These are phyloP conservation scores for Fusarium keratoplasticum DNA, from an alignment of 2,329 filamentous ascomycete species.

Conservation along the genomic window DNA sequence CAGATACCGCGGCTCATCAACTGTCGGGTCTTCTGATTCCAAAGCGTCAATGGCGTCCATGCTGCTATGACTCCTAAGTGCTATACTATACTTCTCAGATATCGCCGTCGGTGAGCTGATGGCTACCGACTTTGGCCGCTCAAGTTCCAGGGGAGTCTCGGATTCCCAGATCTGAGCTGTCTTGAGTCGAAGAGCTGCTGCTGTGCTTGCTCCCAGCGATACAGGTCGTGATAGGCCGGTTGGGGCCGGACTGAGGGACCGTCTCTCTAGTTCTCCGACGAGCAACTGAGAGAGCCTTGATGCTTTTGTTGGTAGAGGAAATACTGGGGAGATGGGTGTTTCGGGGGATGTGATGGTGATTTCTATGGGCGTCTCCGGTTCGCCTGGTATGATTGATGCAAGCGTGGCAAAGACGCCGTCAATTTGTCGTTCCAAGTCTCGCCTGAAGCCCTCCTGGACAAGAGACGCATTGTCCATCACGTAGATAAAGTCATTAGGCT, in stretches of 20 bases:
- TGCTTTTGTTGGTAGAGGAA: constrained; percentile 7
- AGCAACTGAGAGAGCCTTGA: constrained; percentile 36
- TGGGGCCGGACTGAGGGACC: constrained; percentile 12
- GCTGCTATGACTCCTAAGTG: constrained; percentile 15
- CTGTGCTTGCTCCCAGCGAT: constrained; percentile 37
- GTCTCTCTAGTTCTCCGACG: constrained; percentile 32
- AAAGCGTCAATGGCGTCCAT: constrained; percentile 12
- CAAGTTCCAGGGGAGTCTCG: constrained; percentile 1
- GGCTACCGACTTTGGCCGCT: constrained; percentile 2
- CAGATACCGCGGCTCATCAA: constrained; percentile 28
- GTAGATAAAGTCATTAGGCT: constrained; percentile 79
- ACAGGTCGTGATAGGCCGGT: constrained; percentile 26
- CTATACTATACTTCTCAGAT: constrained; percentile 27
- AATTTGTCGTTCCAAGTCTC: constrained; percentile 60
- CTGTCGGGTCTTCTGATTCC: not conserved
- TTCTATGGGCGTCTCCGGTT: constrained; percentile 18
- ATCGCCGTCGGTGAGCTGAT: constrained; percentile 1
- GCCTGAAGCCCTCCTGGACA: constrained; percentile 75
- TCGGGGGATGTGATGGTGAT: constrained; percentile 27
- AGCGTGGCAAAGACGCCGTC: constrained; percentile 61
- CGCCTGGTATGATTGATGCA: constrained; percentile 29
- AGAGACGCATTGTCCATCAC: constrained; percentile 78
- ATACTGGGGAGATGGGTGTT: constrained; percentile 14
- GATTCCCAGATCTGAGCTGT: constrained; percentile 39
- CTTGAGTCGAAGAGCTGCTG: constrained; percentile 32